These are phyloP conservation scores for Pezicula radicicola DNA, from an alignment of 2,329 filamentous ascomycete species.

Conservation along the genomic window DNA sequence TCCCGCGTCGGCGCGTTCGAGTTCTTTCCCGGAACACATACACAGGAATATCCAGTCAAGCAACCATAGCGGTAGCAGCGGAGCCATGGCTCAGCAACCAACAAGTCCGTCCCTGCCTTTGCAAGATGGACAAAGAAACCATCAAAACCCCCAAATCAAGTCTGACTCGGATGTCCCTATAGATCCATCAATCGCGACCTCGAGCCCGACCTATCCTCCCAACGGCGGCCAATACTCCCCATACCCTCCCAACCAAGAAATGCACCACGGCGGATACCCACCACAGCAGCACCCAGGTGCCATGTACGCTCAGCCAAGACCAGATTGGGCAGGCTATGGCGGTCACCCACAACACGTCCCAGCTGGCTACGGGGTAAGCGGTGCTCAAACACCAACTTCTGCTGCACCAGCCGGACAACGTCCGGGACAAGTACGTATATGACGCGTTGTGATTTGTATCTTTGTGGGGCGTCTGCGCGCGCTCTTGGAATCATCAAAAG, in stretches of 20 bases:
- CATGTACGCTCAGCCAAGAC: slow-evolving; percentile 67
- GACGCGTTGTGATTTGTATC: not conserved
- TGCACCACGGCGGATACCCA: slow-evolving; percentile 73
- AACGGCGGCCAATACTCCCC: slow-evolving; percentile 74
- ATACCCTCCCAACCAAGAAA: slow-evolving; percentile 81
- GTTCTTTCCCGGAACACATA: slow-evolving; percentile 84
- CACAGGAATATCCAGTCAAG: slow-evolving; percentile 80
- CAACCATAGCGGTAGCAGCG: slow-evolving; percentile 70
- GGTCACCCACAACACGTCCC: slow-evolving; percentile 36
- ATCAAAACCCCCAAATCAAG: slow-evolving; percentile 75
- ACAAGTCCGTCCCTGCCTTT: slow-evolving; percentile 95
- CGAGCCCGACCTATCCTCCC: slow-evolving; percentile 87
- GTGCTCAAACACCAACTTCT: slow-evolving; percentile 45
- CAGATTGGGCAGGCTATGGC: slow-evolving; percentile 71
- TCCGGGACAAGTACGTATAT: slow-evolving; percentile 55
- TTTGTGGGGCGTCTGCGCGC: not conserved
- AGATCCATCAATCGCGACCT: slow-evolving; percentile 96
- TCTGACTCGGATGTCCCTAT: slow-evolving; percentile 98
- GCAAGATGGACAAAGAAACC: slow-evolving; percentile 73
- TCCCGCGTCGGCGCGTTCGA: slow-evolving; percentile 72
- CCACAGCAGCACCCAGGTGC: slow-evolving; percentile 49
- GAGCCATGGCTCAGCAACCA: slow-evolving; percentile 91
- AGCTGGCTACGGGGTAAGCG: slow-evolving; percentile 26
- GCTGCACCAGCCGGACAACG: slow-evolving; percentile 49
- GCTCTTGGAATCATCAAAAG: too few species aligned